These are phyloP conservation scores for Cladorrhinum sp. DNA, from an alignment of 2,329 filamentous ascomycete genomes.

Conservation along the genomic window DNA sequence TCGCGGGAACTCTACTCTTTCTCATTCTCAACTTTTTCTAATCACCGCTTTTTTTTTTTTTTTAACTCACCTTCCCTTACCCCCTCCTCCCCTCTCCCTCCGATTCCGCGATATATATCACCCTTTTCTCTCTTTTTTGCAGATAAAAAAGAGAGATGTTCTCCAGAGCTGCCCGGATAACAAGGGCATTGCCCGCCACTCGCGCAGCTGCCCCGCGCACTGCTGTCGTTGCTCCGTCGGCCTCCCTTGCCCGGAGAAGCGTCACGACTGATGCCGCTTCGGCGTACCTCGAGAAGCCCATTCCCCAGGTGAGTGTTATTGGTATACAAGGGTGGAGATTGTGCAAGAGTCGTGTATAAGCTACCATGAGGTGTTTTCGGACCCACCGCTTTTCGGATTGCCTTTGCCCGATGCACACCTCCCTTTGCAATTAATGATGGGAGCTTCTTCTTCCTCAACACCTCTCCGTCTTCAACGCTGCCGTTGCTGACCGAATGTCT, in stretches of 20 bases:
- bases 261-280: conserved; percentile 96
- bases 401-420: not conserved
- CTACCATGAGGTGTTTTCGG: conserved; percentile 7
- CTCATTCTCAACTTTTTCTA: not conserved
- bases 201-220: conserved; percentile 42
- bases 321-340: not conserved
- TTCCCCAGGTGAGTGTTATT: conserved; percentile 44
- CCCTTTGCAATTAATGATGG: not conserved
- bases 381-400: conserved; percentile 1
- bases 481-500: conserved; percentile 11
- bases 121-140: not conserved
- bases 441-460: not conserved
- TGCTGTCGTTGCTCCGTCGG: conserved; percentile 22
- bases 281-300: conserved; percentile 77
- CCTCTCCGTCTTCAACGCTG: conserved; percentile 5
- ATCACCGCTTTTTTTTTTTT: not conserved
- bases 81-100: conserved; percentile 10
- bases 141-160: conserved; percentile 53
- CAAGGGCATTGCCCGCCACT: conserved; percentile 60
- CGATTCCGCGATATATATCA: conserved; percentile 15
- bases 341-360: not conserved
- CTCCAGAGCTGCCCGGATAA: conserved; percentile 64
- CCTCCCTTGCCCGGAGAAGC: conserved; percentile 58
- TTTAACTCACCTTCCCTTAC: conserved; percentile 4
- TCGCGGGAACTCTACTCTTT: conserved; percentile 19